Conservation (phyloP, 352 stramenopile genomes). For the Phytophthora fragariae region DNA sequence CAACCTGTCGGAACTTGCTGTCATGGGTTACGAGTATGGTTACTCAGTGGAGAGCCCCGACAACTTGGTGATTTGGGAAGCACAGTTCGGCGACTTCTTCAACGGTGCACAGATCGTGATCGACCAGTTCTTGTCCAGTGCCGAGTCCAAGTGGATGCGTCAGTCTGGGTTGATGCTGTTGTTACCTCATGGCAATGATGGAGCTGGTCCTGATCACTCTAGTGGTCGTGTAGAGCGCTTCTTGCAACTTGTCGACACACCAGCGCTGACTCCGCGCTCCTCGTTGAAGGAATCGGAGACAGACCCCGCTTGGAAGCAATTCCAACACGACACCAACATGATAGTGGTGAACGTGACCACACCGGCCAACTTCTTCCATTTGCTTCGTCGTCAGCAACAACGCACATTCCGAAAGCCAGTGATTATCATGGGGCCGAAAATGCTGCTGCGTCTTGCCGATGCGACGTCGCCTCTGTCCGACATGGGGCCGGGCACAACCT, state of each 20-base stretch:
- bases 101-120: conserved; percentile 92
- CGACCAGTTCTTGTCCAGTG: conserved; percentile 88
- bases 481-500: conserved; percentile 61
- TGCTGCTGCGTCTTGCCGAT: conserved; percentile 71
- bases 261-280: conserved; percentile 49
- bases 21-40: conserved; percentile 92
- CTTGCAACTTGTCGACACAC: conserved; percentile 86
- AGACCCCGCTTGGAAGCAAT: conserved; percentile 58
- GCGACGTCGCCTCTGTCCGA: conserved; percentile 74
- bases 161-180: conserved; percentile 87
- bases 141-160: conserved; percentile 92
- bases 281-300: conserved; percentile 40
- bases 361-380: conserved; percentile 97
- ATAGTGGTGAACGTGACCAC: conserved; percentile 88
- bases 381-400: conserved; percentile 91
- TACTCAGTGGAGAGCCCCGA: conserved; percentile 88
- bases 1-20: conserved; percentile 87
- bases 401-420: conserved; percentile 80
- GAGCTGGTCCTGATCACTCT: conserved; percentile 88
- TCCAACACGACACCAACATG: conserved; percentile 83
- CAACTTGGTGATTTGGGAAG: conserved; percentile 91
- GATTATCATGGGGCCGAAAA: conserved; percentile 84
- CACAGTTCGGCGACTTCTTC: conserved; percentile 92
- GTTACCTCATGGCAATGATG: conserved; percentile 90
- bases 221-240: conserved; percentile 88